Conservation (phyloP, 176 grass and related monocot species). For the Thalia dealbata region DNA sequence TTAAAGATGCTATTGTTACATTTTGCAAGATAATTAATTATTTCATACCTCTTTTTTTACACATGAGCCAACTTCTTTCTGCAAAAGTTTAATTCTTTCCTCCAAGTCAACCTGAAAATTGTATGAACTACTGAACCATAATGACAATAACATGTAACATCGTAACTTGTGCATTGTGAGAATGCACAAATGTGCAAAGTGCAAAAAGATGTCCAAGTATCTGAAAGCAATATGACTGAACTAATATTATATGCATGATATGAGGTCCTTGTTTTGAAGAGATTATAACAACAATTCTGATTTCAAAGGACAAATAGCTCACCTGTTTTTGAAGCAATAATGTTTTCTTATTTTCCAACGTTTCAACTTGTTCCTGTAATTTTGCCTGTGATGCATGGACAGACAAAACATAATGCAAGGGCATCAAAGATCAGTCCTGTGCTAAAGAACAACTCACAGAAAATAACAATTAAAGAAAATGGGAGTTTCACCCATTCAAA, state of each 20-base stretch:
- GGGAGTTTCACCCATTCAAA: background rate
- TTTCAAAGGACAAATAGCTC: background rate
- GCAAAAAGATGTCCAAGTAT: background rate
- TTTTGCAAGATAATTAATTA: background rate
- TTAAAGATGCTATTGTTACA: background rate
- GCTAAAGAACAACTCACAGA: background rate
- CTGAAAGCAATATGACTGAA: background rate
- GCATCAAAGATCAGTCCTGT: background rate
- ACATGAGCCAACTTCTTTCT: conserved; percentile 3
- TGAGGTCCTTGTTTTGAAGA: background rate
- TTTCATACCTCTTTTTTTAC: background rate
- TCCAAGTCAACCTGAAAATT: conserved; percentile 5
- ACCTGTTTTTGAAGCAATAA: conserved; percentile 52
- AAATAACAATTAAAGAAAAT: too few species aligned
- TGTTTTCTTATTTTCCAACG: conserved; percentile 53
- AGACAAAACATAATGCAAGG: background rate
- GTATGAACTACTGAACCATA: background rate
- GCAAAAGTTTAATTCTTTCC: conserved; percentile 8
- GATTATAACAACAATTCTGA: conserved; percentile 5
- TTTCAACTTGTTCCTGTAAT: conserved; percentile 41
- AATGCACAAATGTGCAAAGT: background rate
- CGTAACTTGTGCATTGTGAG: background rate
- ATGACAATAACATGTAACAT: background rate
- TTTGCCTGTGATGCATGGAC: conserved; percentile 35
- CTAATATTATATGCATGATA: background rate